Evolutionary conservation across 1,284 basidiomycete genomes (phyloP).

Genomic region (Melampsora americana): DNA sequence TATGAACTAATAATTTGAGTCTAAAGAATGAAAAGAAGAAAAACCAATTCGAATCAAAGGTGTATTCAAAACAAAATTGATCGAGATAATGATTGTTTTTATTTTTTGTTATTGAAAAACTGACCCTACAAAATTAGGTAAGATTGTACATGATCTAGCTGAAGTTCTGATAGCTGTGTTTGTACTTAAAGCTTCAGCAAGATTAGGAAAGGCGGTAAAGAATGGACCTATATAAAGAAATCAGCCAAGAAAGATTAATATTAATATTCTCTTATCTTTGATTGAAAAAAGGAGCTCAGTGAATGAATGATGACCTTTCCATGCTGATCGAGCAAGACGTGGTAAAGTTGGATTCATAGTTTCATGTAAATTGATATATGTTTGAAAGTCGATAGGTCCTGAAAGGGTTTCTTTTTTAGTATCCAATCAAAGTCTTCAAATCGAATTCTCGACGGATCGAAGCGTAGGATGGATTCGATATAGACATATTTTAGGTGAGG

Average conservation of each 20-base stretch:
- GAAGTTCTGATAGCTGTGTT: constrained; percentile 84
- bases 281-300: constrained; percentile 3
- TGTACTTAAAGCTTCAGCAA: constrained; percentile 75
- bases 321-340: constrained; percentile 54
- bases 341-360: constrained; percentile 48
- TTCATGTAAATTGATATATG: too few relatives aligned
- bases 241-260: neutral
- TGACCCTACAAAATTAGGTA: constrained; percentile 90
- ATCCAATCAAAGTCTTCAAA: too few relatives aligned
- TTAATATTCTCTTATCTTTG: neutral
- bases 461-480: too few relatives aligned
- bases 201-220: constrained; percentile 88
- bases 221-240: constrained; percentile 73
- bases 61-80: constrained; percentile 33
- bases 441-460: too few relatives aligned
- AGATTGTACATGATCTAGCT: constrained; percentile 83
- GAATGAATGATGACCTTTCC: constrained; percentile 55
- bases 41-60: constrained; percentile 44
- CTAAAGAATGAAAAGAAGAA: constrained; percentile 56
- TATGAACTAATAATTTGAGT: constrained; percentile 85
- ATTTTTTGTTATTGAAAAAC: constrained; percentile 48
- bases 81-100: neutral
- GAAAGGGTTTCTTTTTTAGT: too few relatives aligned
- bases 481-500: too few relatives aligned
- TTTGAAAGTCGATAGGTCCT: too few relatives aligned